Evolutionary conservation across 2,329 filamentous ascomycete genomes (phyloP).

Genomic region (Fusarium dimerum): DNA sequence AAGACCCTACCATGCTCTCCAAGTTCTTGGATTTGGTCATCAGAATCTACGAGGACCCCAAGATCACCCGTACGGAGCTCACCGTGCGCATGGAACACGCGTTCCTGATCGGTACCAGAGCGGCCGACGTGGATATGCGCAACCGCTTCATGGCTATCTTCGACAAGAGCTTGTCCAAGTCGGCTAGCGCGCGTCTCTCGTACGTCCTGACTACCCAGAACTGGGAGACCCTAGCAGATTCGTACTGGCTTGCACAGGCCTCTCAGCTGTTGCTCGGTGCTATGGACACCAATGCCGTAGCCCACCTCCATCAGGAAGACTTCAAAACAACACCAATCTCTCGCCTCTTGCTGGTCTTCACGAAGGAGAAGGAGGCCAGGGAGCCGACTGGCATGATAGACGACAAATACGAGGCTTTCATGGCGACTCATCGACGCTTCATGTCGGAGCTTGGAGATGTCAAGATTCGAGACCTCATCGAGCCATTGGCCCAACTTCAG

Average conservation of each 20-base stretch:
- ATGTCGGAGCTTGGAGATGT: conserved; percentile 81
- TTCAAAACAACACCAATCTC: conserved; percentile 77
- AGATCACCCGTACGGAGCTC: conserved; percentile 90
- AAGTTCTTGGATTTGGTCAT: conserved; percentile 97
- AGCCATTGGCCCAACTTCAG: conserved; percentile 88
- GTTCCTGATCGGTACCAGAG: conserved; percentile 92
- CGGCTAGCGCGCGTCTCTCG: conserved; percentile 81
- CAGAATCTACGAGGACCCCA: conserved; percentile 95
- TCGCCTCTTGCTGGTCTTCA: conserved; percentile 71
- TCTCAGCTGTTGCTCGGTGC: conserved; percentile 90
- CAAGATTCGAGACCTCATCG: conserved; percentile 83
- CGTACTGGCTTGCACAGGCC: conserved; percentile 95
- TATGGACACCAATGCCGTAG: conserved; percentile 78
- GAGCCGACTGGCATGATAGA: conserved; percentile 73
- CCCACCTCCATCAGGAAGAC: conserved; percentile 81
- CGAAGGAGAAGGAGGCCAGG: conserved; percentile 71
- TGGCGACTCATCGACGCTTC: conserved; percentile 80
- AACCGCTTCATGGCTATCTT: conserved; percentile 97
- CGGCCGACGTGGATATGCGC: conserved; percentile 93
- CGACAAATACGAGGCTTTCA: conserved; percentile 77
- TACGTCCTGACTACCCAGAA: conserved; percentile 93
- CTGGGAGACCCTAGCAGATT: conserved; percentile 93
- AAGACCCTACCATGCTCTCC: conserved; percentile 80
- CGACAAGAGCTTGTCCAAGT: conserved; percentile 90
- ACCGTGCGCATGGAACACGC: conserved; percentile 98